These are phyloP conservation scores for Gloeopeniophorella convolvens DNA, from an alignment of 768 basidiomycete species.

Conservation along the genomic window DNA sequence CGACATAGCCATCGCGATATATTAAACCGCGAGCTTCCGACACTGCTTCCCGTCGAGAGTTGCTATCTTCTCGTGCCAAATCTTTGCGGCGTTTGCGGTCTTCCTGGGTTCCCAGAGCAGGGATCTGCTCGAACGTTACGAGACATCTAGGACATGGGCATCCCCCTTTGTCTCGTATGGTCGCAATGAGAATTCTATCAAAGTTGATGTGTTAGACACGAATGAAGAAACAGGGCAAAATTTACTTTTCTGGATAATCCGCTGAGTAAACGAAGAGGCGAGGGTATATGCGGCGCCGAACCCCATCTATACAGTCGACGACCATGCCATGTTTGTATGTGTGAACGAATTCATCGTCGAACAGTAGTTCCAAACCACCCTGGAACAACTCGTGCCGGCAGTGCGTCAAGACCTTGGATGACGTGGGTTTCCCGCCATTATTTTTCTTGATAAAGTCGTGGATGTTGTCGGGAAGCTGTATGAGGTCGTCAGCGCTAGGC, in stretches of 20 bases:
- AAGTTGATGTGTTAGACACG: not conserved
- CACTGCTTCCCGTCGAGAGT: too few species aligned
- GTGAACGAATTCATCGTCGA: constrained; percentile 24
- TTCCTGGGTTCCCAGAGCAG: too few species aligned
- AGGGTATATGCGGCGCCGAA: constrained; percentile 20
- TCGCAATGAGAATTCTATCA: not conserved
- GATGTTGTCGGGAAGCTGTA: not conserved
- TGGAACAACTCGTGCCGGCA: constrained; percentile 25
- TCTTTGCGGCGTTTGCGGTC: too few species aligned
- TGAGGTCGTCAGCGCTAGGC: too few species aligned
- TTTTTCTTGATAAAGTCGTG: not conserved
- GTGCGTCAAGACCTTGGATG: constrained; percentile 5
- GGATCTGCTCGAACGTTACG: too few species aligned
- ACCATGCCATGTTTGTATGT: constrained; percentile 25
- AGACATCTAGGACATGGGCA: not conserved
- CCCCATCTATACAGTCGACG: constrained; percentile 22
- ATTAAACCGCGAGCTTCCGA: too few species aligned
- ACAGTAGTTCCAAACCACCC: constrained; percentile 20
- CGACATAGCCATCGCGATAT: too few species aligned
- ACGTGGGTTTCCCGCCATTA: not conserved
- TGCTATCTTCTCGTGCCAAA: too few species aligned
- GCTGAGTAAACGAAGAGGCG: constrained; percentile 25
- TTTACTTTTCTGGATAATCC: constrained; percentile 25
- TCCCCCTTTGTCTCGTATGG: not conserved
- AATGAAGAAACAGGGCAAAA: too few species aligned